These are phyloP conservation scores for Juncus effusus DNA, from an alignment of 176 grass and related monocot genomes.

Conservation along the genomic window DNA sequence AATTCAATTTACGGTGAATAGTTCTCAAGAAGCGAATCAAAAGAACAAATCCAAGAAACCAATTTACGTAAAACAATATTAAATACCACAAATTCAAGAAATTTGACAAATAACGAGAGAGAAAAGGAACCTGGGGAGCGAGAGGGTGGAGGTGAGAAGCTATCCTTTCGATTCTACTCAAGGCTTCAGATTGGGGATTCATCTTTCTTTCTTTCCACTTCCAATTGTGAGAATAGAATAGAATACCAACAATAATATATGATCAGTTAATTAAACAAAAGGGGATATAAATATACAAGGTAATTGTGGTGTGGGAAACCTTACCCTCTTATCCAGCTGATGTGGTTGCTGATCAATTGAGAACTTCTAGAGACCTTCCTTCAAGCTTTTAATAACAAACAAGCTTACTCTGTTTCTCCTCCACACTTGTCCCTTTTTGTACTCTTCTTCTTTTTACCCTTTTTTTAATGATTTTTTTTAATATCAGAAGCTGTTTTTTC, in stretches of 20 bases:
- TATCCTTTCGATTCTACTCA: conserved; percentile 52
- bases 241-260: too few species aligned
- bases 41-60: neutral
- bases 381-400: too few species aligned
- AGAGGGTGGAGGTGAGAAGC: conserved; percentile 67
- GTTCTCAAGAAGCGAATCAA: too few species aligned
- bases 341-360: conserved; percentile 10
- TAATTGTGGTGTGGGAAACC: conserved; percentile 1
- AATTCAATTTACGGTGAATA: too few species aligned
- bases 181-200: conserved; percentile 13
- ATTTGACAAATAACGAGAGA: neutral
- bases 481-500: neutral
- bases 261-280: neutral
- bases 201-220: neutral
- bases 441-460: neutral
- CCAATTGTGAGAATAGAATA: neutral
- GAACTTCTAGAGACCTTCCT: neutral
- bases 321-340: neutral
- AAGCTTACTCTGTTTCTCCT: conserved; percentile 3
- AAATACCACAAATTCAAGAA: neutral
- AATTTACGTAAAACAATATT: neutral
- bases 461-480: too few species aligned
- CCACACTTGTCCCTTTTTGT: conserved; percentile 1
- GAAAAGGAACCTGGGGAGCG: conserved; percentile 35
- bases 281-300: neutral